Conservation (phyloP, 176 grass and related monocot genomes). For the Rhynchospora pubera region DNA sequence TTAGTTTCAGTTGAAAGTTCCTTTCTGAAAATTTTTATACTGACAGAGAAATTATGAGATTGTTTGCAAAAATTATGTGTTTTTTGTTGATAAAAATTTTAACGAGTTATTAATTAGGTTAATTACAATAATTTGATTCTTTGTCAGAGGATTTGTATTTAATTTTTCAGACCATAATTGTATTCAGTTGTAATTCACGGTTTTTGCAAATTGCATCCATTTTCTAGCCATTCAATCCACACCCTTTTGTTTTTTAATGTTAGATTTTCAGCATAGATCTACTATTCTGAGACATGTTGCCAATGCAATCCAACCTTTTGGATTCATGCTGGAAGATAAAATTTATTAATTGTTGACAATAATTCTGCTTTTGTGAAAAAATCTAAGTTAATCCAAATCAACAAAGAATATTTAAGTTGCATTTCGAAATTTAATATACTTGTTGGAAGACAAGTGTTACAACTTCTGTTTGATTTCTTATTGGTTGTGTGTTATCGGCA, state of each 20-base stretch:
- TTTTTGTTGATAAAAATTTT: constrained; percentile 29
- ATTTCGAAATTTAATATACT: too few relatives aligned
- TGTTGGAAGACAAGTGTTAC: not conserved
- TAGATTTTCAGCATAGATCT: not conserved
- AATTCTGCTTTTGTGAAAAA: not conserved
- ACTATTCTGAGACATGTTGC: not conserved
- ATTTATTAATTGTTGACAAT: not conserved
- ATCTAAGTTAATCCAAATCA: not conserved
- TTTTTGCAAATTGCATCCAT: not conserved
- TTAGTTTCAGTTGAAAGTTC: not conserved
- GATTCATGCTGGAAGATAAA: not conserved
- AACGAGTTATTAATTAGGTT: constrained; percentile 6
- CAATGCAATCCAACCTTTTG: not conserved
- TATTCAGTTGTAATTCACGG: not conserved
- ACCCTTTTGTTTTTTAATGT: not conserved
- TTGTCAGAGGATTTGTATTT: not conserved
- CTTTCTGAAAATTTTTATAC: not conserved
- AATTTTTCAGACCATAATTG: not conserved
- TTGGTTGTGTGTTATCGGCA: not conserved
- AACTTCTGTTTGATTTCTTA: not conserved
- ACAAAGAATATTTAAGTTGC: not conserved
- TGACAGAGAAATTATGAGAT: not conserved
- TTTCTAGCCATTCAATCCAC: not conserved
- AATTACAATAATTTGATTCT: constrained; percentile 18
- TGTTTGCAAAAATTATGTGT: constrained; percentile 7